phyloP scores from a whole-genome alignment of 768 basidiomycete species.

The Kwoniella europaea region DNA sequence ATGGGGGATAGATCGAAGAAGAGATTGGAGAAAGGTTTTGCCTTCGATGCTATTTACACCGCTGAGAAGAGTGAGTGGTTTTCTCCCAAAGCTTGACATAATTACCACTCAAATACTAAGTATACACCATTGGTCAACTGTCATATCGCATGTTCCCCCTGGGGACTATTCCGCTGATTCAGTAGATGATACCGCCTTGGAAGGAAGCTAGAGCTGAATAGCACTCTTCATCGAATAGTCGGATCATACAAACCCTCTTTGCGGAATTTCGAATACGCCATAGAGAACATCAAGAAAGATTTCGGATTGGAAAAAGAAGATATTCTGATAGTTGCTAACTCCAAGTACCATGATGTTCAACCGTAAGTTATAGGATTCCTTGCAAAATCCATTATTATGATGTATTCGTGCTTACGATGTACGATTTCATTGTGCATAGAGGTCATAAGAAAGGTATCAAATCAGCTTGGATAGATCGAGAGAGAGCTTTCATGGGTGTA shows the following conservation, averaged over 20 bases:
- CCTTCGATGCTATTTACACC: constrained; percentile 34
- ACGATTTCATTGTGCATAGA: constrained; percentile 10
- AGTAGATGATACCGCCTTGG: no score
- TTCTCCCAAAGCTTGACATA: background rate
- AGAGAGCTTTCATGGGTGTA: constrained; percentile 24
- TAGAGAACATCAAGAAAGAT: constrained; percentile 30
- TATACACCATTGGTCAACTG: no score
- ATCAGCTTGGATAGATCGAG: constrained; percentile 39
- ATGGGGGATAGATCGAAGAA: constrained; percentile 18
- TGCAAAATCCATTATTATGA: background rate
- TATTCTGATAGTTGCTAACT: constrained; percentile 34
- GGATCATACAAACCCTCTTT: constrained; percentile 42
- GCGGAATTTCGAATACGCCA: constrained; percentile 38
- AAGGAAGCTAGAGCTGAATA: background rate
- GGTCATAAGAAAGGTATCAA: constrained; percentile 35
- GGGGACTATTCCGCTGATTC: no score
- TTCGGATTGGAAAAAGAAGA: constrained; percentile 28
- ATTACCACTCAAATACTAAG: background rate
- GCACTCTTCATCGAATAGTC: constrained; percentile 14
- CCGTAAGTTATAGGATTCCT: constrained; percentile 26
- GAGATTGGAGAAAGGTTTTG: constrained; percentile 23
- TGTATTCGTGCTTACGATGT: background rate
- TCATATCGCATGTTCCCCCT: no score
- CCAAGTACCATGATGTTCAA: constrained; percentile 35
- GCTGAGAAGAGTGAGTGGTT: constrained; percentile 37